phyloP scores from a whole-genome alignment of 176 grass and related monocot genomes.

The Bromus sterilis region DNA sequence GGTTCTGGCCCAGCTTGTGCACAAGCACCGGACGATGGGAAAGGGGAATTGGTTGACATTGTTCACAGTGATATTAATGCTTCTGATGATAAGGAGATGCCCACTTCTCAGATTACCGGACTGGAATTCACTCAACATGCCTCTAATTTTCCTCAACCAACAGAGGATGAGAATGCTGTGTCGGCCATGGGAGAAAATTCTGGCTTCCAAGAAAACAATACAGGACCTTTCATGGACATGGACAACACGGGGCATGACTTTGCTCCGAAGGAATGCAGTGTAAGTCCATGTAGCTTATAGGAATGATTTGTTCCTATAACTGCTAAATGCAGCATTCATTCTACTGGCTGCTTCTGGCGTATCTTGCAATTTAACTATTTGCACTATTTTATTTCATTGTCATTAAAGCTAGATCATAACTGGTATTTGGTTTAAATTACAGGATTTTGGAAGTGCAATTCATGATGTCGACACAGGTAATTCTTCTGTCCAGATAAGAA shows the following conservation, averaged over 20 bases:
- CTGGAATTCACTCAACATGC: slow-evolving; percentile 27
- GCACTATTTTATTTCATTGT: neutral
- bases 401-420: slow-evolving; percentile 14
- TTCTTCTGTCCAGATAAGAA: slow-evolving; percentile 25
- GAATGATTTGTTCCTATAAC: slow-evolving; percentile 12
- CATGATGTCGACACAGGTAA: slow-evolving; percentile 76
- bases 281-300: slow-evolving; percentile 29
- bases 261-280: slow-evolving; percentile 64
- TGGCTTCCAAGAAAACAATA: slow-evolving; percentile 65
- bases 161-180: slow-evolving; percentile 42
- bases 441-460: slow-evolving; percentile 94
- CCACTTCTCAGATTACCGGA: slow-evolving; percentile 32
- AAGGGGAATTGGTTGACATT: slow-evolving; percentile 21
- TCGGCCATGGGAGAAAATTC: slow-evolving; percentile 84
- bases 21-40: slow-evolving; percentile 9
- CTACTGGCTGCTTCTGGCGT: neutral
- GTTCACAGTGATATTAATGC: slow-evolving; percentile 11
- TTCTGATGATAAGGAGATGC: slow-evolving; percentile 38
- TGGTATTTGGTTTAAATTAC: slow-evolving; percentile 18
- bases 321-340: neutral
- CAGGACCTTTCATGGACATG: slow-evolving; percentile 41
- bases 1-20: slow-evolving; percentile 12
- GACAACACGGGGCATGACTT: slow-evolving; percentile 50
- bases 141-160: slow-evolving; percentile 31
- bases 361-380: neutral